phyloP scores from a whole-genome alignment of 2,329 filamentous ascomycete species.

The Sodiomyces alkalinus region DNA sequence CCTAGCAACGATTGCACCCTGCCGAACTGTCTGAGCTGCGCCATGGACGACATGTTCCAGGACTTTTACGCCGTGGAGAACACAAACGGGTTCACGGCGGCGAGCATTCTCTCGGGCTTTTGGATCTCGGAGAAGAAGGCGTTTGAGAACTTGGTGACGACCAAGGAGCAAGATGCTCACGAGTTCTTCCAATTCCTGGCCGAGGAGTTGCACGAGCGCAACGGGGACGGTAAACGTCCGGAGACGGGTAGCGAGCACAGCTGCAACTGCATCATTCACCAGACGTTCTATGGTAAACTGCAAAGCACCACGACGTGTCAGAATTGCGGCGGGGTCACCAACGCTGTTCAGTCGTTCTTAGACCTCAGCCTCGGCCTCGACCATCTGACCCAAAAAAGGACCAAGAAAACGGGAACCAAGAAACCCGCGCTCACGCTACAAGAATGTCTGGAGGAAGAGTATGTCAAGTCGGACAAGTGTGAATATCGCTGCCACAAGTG shows the following conservation, averaged over 20 bases:
- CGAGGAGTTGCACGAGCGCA: constrained; percentile 77
- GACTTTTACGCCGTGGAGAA: constrained; percentile 59
- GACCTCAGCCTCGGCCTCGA: constrained; percentile 85
- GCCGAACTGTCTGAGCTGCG: constrained; percentile 50
- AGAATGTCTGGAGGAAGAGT: constrained; percentile 71
- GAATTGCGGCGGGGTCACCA: constrained; percentile 68
- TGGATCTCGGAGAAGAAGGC: constrained; percentile 71
- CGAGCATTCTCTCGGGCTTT: constrained; percentile 75
- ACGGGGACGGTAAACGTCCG: constrained; percentile 52
- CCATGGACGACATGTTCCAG: constrained; percentile 60
- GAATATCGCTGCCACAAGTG: constrained; percentile 81
- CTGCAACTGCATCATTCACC: constrained; percentile 86
- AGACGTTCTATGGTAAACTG: constrained; percentile 85
- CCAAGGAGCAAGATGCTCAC: constrained; percentile 91
- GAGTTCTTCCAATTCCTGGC: constrained; percentile 95
- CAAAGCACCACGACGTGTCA: constrained; percentile 85
- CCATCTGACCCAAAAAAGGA: constrained; percentile 49
- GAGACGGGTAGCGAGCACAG: constrained; percentile 43
- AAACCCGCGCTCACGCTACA: constrained; percentile 40
- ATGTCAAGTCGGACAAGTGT: constrained; percentile 74
- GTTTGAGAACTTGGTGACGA: constrained; percentile 66
- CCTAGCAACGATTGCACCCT: constrained; percentile 56
- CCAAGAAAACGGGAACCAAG: constrained; percentile 36
- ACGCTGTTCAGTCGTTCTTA: constrained; percentile 75
- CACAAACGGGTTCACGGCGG: constrained; percentile 79